phyloP scores from a whole-genome alignment of 2,329 filamentous ascomycete genomes.

The Fusarium domesticum region DNA sequence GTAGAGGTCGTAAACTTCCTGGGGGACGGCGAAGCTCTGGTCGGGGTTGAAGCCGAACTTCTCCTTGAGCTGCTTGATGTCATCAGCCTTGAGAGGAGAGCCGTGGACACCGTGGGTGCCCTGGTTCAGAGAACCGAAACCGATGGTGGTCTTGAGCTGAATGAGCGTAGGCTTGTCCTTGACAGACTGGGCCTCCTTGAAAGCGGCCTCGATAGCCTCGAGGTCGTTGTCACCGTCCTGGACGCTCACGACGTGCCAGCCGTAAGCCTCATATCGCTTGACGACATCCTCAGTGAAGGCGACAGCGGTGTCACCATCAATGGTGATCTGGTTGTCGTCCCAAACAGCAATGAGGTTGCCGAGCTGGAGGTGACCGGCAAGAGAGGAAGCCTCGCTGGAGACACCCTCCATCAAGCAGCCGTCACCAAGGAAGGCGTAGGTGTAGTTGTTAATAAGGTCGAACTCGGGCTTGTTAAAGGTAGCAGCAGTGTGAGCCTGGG shows the following conservation, averaged over 20 bases:
- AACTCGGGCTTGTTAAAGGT: constrained; percentile 96
- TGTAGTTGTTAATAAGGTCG: constrained; percentile 92
- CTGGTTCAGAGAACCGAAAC: constrained; percentile 88
- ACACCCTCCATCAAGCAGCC: constrained; percentile 99
- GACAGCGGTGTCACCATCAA: constrained; percentile 91
- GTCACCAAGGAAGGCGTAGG: constrained; percentile 94
- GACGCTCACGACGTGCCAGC: constrained; percentile 88
- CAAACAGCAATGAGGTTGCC: constrained; percentile 97
- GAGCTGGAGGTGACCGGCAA: constrained; percentile 93
- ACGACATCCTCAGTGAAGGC: constrained; percentile 96
- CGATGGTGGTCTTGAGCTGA: constrained; percentile 96
- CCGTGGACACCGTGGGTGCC: constrained; percentile 96
- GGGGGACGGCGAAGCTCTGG: constrained; percentile 87
- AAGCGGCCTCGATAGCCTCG: constrained; percentile 80
- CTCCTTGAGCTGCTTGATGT: constrained; percentile 88
- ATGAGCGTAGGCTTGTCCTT: constrained; percentile 97
- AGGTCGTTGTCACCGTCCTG: constrained; percentile 87
- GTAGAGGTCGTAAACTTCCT: constrained; percentile 92
- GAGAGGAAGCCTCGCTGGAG: constrained; percentile 85
- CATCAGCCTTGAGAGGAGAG: constrained; percentile 90
- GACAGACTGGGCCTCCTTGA: constrained; percentile 79
- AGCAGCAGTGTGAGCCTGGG: constrained; percentile 85
- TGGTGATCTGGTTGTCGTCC: constrained; percentile 97
- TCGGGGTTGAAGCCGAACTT: constrained; percentile 96
- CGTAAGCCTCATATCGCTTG: constrained; percentile 94